phyloP scores from a whole-genome alignment of 352 stramenopile genomes.

The Phytophthora ohioensis region DNA sequence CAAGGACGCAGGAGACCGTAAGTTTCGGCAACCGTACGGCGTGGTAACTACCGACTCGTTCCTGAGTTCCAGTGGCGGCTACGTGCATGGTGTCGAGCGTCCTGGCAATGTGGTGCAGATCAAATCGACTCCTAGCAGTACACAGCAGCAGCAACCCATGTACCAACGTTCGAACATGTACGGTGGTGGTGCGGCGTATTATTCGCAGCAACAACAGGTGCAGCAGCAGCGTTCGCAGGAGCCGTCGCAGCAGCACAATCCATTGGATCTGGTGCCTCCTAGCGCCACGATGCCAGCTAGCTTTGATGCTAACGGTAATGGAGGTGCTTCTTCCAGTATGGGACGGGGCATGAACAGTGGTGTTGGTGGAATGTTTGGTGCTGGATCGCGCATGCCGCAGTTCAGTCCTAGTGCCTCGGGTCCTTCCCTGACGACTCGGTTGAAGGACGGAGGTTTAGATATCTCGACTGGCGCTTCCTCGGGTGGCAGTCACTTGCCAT shows the following conservation, averaged over 20 bases:
- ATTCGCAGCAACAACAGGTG: conserved; percentile 40
- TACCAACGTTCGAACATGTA: conserved; percentile 48
- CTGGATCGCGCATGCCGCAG: conserved; percentile 43
- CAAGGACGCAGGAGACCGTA: conserved; percentile 51
- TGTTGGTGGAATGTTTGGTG: conserved; percentile 37
- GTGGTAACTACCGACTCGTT: conserved; percentile 46
- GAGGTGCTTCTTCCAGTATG: conserved; percentile 29
- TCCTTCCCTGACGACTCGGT: conserved; percentile 39
- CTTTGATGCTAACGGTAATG: conserved; percentile 38
- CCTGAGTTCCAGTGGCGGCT: conserved; percentile 37
- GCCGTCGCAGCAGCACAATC: conserved; percentile 33
- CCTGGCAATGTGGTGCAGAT: conserved; percentile 54
- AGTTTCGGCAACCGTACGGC: conserved; percentile 45
- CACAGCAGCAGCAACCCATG: conserved; percentile 54
- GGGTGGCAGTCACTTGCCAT: conserved; percentile 40
- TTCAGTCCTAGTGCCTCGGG: conserved; percentile 31
- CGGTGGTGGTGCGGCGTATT: conserved; percentile 32
- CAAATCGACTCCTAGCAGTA: conserved; percentile 42
- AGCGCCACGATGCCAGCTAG: conserved; percentile 28
- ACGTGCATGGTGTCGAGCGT: conserved; percentile 44
- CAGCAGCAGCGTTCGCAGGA: conserved; percentile 41
- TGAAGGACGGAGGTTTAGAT: conserved; percentile 45
- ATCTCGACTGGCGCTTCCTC: conserved; percentile 37
- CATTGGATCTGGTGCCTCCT: conserved; percentile 42
- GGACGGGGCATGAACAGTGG: conserved; percentile 36